Percentiles rank a stretch among this genome's conserved stretches.
Conservation (phyloP, 805 yeast species). For the Candida wancherniae region DNA sequence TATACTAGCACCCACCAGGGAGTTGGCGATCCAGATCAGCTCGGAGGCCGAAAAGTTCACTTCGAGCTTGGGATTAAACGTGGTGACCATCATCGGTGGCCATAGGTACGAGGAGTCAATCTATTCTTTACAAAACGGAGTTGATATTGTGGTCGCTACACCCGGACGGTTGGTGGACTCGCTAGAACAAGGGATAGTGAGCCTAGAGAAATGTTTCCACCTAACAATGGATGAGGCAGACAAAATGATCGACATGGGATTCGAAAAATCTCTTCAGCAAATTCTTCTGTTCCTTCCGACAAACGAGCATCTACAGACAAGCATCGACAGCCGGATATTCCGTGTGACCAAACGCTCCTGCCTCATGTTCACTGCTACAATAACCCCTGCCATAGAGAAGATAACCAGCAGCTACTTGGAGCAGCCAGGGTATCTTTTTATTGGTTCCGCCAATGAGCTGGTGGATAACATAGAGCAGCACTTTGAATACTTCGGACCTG, state of each 20-base stretch:
- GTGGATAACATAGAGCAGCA: conserved; percentile 66
- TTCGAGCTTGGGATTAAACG: conserved; percentile 35
- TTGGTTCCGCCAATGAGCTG: conserved; percentile 66
- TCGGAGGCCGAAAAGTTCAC: conserved; percentile 55
- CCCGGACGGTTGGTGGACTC: conserved; percentile 90
- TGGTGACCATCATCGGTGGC: conserved; percentile 82
- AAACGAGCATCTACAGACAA: conserved; percentile 18
- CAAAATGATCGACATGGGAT: conserved; percentile 92
- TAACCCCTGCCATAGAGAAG: conserved; percentile 68
- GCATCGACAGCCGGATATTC: conserved; percentile 37
- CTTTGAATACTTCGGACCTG: conserved; percentile 38
- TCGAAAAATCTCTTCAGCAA: conserved; percentile 69
- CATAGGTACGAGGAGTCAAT: conserved; percentile 75
- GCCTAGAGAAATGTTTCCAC: conserved; percentile 56
- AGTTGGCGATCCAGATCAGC: conserved; percentile 83
- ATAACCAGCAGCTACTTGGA: conserved; percentile 59
- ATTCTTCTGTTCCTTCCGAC: conserved; percentile 55
- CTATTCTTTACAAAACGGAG: conserved; percentile 53
- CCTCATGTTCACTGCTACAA: conserved; percentile 93
- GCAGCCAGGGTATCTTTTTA: conserved; percentile 57
- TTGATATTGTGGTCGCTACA: conserved; percentile 83
- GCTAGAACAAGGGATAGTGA: conserved; percentile 60
- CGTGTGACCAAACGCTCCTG: conserved; percentile 47
- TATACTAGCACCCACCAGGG: conserved; percentile 89
- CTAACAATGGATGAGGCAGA: conserved; percentile 92